phyloP scores from a whole-genome alignment of 441 rosid genomes.

The Croton setiger region DNA sequence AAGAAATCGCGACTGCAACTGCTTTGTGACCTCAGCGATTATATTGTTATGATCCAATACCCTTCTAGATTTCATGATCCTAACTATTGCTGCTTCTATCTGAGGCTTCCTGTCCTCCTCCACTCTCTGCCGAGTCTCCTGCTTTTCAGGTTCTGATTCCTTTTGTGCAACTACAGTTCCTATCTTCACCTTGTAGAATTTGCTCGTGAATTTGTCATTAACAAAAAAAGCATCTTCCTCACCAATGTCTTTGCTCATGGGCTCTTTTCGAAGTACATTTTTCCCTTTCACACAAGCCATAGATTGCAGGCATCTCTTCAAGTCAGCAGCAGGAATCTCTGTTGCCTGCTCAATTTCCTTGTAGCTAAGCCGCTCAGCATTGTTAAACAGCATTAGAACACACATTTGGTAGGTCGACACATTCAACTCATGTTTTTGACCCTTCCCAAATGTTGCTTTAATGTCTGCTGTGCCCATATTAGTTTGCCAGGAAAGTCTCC shows the following conservation, averaged over 20 bases:
- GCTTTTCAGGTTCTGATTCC: slow-evolving; percentile 95
- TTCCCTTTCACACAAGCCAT: slow-evolving; percentile 91
- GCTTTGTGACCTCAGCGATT: slow-evolving; percentile 86
- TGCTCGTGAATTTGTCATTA: slow-evolving; percentile 88
- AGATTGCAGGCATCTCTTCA: slow-evolving; percentile 91
- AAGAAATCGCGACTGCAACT: slow-evolving; percentile 86
- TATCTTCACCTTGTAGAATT: slow-evolving; percentile 92
- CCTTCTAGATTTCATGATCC: slow-evolving; percentile 96
- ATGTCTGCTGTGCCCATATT: slow-evolving; percentile 97
- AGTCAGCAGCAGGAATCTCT: slow-evolving; percentile 79
- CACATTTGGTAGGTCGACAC: slow-evolving; percentile 98
- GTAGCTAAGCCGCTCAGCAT: slow-evolving; percentile 76
- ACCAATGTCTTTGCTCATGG: slow-evolving; percentile 91
- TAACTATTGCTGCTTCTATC: slow-evolving; percentile 95
- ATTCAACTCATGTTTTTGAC: slow-evolving; percentile 93
- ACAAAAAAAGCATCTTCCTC: slow-evolving; percentile 81
- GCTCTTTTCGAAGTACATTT: slow-evolving; percentile 87
- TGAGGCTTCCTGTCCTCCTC: slow-evolving; percentile 98
- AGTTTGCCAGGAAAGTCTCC: slow-evolving; percentile 95
- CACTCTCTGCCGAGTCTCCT: slow-evolving; percentile 95
- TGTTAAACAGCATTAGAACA: slow-evolving; percentile 83
- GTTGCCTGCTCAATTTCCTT: slow-evolving; percentile 92
- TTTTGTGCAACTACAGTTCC: slow-evolving; percentile 96
- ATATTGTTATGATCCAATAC: slow-evolving; percentile 90
- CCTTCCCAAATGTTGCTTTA: slow-evolving; percentile 81